phyloP scores from a whole-genome alignment of 345 rosid genomes.

The Moricandia moricandioides region DNA sequence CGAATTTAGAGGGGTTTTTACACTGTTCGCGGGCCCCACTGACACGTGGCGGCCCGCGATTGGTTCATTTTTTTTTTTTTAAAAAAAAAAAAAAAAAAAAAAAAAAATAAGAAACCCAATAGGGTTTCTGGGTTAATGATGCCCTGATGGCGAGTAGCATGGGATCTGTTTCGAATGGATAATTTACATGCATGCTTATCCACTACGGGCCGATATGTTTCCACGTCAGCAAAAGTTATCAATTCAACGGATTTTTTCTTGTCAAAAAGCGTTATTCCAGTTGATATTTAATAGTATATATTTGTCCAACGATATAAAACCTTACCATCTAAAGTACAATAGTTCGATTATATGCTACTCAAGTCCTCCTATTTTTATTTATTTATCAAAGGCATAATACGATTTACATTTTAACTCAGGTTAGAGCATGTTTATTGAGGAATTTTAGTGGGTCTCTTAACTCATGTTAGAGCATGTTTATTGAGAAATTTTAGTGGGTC shows the following conservation, averaged over 20 bases:
- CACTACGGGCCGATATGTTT: conserved; percentile 17
- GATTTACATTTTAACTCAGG: neutral
- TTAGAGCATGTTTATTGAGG: no score
- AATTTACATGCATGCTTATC: conserved; percentile 16
- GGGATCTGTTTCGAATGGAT: conserved; percentile 19
- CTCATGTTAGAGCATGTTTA: no score
- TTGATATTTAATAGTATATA: neutral
- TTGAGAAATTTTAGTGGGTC: no score
- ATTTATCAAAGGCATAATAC: neutral
- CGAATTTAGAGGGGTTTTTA: no score
- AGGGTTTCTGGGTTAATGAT: no score
- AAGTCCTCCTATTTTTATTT: neutral
- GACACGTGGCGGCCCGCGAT: no score
- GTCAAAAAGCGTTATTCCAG: neutral
- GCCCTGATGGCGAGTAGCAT: conserved; percentile 6
- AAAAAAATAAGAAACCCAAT: no score
- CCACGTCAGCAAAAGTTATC: conserved; percentile 23
- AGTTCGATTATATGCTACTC: neutral
- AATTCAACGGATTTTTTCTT: neutral
- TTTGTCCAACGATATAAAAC: no score
- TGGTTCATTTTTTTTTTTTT: no score
- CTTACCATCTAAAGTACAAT: neutral
- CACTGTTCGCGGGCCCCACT: no score
- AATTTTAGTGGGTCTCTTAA: no score
- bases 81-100: no score